Evolutionary conservation across 108 stramenopile genomes (phyloP).

Genomic region (Cyclotella sp.): DNA sequence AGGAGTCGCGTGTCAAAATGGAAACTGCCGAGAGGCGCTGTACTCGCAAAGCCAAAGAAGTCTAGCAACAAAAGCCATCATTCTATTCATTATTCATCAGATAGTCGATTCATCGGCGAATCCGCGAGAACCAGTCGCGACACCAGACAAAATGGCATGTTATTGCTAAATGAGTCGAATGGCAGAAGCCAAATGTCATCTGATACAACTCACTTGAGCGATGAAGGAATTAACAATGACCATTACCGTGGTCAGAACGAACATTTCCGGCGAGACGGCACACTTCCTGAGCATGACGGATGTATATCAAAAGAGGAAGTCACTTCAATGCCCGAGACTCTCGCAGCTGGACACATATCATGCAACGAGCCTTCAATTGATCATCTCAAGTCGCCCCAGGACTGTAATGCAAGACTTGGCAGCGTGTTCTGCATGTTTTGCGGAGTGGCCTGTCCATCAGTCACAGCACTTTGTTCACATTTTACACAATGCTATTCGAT

Average conservation of each 20-base stretch:
- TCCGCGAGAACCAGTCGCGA: too few species aligned
- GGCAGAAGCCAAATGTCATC: neutral
- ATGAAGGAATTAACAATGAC: neutral
- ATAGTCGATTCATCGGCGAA: neutral
- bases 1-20: conserved; percentile 90
- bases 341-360: neutral
- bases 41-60: conserved; percentile 23
- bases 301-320: neutral
- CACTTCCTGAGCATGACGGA: neutral
- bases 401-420: conserved; percentile 7
- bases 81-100: neutral
- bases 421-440: conserved; percentile 43
- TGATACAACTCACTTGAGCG: neutral
- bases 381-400: conserved; percentile 38
- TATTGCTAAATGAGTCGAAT: neutral
- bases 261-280: neutral
- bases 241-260: neutral
- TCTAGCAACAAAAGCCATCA: neutral
- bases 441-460: conserved; percentile 33
- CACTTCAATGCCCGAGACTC: neutral
- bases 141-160: too few species aligned
- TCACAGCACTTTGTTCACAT: conserved; percentile 18
- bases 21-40: conserved; percentile 67
- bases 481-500: conserved; percentile 20
- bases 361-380: neutral